A percentile compares a stretch with the other conserved stretches of the same genome.
Evolutionary conservation across 306 rosid genomes (phyloP).

Genomic region (Dicorynia guianensis): DNA sequence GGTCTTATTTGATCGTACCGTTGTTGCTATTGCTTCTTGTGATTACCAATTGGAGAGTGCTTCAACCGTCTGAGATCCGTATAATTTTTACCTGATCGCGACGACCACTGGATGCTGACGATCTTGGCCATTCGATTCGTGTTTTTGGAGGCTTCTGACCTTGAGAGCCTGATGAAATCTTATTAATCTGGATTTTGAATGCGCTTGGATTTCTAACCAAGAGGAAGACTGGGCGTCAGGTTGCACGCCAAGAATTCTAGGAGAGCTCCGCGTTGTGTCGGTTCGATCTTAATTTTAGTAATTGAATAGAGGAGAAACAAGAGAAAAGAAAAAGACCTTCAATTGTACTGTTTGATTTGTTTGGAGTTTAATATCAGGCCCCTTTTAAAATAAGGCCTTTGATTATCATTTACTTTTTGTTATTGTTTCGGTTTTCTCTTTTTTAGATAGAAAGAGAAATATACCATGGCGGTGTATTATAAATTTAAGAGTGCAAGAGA

Average conservation of each 20-base stretch:
- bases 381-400: constrained; percentile 66
- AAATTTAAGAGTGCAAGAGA: constrained; percentile 99
- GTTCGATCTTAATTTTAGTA: constrained; percentile 69
- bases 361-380: constrained; percentile 70
- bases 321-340: constrained; percentile 48
- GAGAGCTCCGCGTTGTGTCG: constrained; percentile 57
- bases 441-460: constrained; percentile 59
- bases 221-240: constrained; percentile 28
- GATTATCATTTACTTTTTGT: constrained; percentile 58
- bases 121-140: neutral
- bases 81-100: neutral
- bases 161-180: neutral
- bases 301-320: constrained; percentile 47
- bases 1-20: neutral
- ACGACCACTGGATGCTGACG: constrained; percentile 4
- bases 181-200: neutral
- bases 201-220: neutral
- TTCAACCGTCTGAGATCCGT: constrained; percentile 21
- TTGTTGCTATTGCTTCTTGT: neutral
- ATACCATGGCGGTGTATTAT: constrained; percentile 99
- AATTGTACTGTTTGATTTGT: constrained; percentile 78
- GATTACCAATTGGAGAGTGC: neutral
- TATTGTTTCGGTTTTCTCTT: constrained; percentile 56
- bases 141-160: neutral
- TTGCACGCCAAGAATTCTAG: constrained; percentile 44